Conservation (phyloP, 2,329 filamentous ascomycete genomes). For the Colletotrichum zoysiae region DNA sequence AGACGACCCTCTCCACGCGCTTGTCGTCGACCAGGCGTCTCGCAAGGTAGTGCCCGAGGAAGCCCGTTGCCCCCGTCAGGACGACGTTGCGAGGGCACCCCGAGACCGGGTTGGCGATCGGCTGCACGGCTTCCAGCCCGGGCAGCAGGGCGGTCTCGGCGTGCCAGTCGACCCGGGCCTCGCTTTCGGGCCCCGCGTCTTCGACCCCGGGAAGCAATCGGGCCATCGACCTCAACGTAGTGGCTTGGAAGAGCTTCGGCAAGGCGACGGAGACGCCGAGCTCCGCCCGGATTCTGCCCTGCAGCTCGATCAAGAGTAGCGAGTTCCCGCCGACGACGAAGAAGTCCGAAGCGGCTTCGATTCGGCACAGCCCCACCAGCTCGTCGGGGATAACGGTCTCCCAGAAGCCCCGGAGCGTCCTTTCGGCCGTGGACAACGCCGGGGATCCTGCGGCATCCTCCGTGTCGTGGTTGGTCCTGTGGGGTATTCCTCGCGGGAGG, state of each 20-base stretch:
- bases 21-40: conserved; percentile 28
- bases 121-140: neutral
- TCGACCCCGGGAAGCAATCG: conserved; percentile 41
- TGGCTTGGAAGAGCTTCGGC: conserved; percentile 51
- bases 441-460: neutral
- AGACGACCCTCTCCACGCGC: conserved; percentile 35
- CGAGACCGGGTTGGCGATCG: neutral
- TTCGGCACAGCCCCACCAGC: neutral
- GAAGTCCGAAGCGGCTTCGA: conserved; percentile 49
- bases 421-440: neutral
- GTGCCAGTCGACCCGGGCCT: conserved; percentile 43
- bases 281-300: conserved; percentile 47
- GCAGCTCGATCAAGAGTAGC: conserved; percentile 51
- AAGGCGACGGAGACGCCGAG: conserved; percentile 49
- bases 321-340: conserved; percentile 54
- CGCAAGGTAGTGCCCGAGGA: conserved; percentile 43
- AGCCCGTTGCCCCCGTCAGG: conserved; percentile 41
- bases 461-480: neutral
- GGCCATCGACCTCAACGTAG: conserved; percentile 54
- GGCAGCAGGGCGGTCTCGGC: conserved; percentile 50
- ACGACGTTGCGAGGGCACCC: conserved; percentile 27
- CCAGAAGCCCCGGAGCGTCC: neutral
- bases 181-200: conserved; percentile 10
- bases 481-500: conserved; percentile 38
- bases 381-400: neutral